Evolutionary conservation across 2,329 filamentous ascomycete species (phyloP).

Genomic region (Apiospora malaysiana): DNA sequence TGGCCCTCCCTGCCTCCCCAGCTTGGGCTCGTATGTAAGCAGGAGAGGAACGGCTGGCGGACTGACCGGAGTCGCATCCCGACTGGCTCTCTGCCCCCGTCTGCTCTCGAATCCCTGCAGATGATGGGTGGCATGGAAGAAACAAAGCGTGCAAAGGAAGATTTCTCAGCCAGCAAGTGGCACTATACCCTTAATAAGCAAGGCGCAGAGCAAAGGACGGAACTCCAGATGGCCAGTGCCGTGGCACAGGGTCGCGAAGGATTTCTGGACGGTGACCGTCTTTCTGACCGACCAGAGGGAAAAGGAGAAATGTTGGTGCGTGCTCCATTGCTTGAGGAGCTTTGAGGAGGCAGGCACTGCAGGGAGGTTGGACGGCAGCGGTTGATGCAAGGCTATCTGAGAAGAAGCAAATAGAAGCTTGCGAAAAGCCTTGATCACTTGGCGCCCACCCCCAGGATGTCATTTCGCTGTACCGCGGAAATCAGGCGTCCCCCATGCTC

Average conservation of each 20-base stretch:
- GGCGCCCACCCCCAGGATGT: slow-evolving; percentile 16
- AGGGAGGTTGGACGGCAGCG: slow-evolving; percentile 4
- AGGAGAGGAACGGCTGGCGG: slow-evolving; percentile 3
- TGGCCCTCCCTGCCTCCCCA: slow-evolving; percentile 8
- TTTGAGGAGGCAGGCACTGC: background rate
- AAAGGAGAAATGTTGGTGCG: background rate
- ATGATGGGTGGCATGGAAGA: background rate
- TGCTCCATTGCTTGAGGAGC: background rate
- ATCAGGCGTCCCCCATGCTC: background rate
- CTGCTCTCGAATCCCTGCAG: slow-evolving; percentile 12
- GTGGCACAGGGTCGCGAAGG: slow-evolving; percentile 4
- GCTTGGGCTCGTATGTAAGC: background rate
- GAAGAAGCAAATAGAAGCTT: slow-evolving; percentile 13
- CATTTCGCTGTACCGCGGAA: background rate
- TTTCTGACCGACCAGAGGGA: slow-evolving; percentile 6
- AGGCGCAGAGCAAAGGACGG: background rate
- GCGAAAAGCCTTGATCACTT: slow-evolving; percentile 12
- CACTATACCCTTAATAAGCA: background rate
- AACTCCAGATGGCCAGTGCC: background rate
- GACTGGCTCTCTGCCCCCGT: background rate
- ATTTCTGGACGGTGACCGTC: slow-evolving; percentile 2
- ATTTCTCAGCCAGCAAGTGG: slow-evolving; percentile 1
- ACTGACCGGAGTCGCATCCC: slow-evolving; percentile 13
- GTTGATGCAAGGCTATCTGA: slow-evolving; percentile 15
- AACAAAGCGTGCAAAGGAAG: slow-evolving; percentile 4